A percentile compares a stretch with the other conserved stretches of the same genome.
These are phyloP conservation scores for Aspergillus aculeatus DNA, from an alignment of 2,329 filamentous ascomycete species.

Conservation along the genomic window DNA sequence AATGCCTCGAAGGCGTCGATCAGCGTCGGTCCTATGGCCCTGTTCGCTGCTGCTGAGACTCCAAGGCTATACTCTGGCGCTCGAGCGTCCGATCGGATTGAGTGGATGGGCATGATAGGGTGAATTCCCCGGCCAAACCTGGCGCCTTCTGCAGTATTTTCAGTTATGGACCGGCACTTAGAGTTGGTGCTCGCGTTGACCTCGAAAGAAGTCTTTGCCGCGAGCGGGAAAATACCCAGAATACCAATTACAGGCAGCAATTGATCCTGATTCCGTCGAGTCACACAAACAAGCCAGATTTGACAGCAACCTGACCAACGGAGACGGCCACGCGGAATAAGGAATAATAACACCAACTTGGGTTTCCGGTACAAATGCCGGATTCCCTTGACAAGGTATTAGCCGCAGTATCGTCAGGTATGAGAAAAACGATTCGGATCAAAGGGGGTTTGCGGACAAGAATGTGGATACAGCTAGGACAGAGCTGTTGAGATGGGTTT, in stretches of 20 bases:
- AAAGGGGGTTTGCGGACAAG: neutral
- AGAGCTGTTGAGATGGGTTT: neutral
- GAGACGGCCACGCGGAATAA: neutral
- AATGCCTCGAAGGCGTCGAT: neutral
- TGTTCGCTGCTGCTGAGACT: neutral
- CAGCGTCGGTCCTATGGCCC: neutral
- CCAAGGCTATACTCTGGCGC: neutral
- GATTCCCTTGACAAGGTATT: neutral
- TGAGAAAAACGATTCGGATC: neutral
- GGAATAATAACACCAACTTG: neutral
- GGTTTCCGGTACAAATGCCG: neutral
- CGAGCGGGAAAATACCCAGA: neutral
- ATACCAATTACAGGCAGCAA: neutral
- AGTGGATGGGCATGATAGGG: neutral
- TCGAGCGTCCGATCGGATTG: neutral
- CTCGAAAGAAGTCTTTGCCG: neutral
- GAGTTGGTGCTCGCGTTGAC: neutral
- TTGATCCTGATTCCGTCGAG: neutral
- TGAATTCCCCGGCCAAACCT: neutral
- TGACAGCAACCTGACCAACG: neutral
- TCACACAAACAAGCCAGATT: neutral
- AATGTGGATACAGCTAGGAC: neutral
- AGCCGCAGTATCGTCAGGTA: neutral
- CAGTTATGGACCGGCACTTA: neutral
- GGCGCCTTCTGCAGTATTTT: neutral